Evolutionary conservation across 2,329 filamentous ascomycete species (phyloP).

Genomic region (Thelonectria blattea): DNA sequence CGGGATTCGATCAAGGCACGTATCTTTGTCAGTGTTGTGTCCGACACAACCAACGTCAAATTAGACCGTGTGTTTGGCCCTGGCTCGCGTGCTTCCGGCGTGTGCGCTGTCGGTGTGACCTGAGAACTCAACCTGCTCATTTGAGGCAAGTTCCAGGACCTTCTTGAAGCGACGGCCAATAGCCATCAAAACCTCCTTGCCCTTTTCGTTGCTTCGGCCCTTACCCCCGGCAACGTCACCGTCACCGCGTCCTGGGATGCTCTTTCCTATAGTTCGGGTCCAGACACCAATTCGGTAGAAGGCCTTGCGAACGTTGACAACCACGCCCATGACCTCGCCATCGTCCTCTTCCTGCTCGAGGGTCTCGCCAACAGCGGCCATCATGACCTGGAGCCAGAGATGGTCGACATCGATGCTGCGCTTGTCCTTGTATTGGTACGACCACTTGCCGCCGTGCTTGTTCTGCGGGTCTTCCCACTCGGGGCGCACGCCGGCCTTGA

Average conservation of each 20-base stretch:
- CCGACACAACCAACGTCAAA: neutral
- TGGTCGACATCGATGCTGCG: slow-evolving; percentile 89
- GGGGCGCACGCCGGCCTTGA: slow-evolving; percentile 95
- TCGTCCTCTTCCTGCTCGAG: slow-evolving; percentile 87
- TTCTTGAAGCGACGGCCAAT: slow-evolving; percentile 95
- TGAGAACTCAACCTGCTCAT: slow-evolving; percentile 89
- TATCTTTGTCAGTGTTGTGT: no score
- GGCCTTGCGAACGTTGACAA: slow-evolving; percentile 97
- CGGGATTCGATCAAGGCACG: slow-evolving; percentile 5
- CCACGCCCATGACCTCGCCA: slow-evolving; percentile 98
- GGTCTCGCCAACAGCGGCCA: slow-evolving; percentile 95
- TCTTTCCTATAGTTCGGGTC: slow-evolving; percentile 93
- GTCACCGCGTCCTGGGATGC: slow-evolving; percentile 76
- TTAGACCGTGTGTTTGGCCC: slow-evolving; percentile 90
- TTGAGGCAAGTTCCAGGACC: slow-evolving; percentile 77
- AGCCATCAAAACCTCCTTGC: slow-evolving; percentile 79
- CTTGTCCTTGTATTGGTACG: slow-evolving; percentile 98
- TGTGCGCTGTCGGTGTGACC: slow-evolving; percentile 95
- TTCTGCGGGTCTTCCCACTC: slow-evolving; percentile 99
- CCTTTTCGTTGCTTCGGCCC: slow-evolving; percentile 79
- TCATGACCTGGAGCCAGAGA: slow-evolving; percentile 96
- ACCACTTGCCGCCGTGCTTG: slow-evolving; percentile 99
- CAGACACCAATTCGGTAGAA: slow-evolving; percentile 98
- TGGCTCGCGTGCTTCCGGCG: slow-evolving; percentile 91
- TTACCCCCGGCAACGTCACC: slow-evolving; percentile 77